phyloP scores from a whole-genome alignment of 305 asterid genomes.

The Fraxinus floribunda region DNA sequence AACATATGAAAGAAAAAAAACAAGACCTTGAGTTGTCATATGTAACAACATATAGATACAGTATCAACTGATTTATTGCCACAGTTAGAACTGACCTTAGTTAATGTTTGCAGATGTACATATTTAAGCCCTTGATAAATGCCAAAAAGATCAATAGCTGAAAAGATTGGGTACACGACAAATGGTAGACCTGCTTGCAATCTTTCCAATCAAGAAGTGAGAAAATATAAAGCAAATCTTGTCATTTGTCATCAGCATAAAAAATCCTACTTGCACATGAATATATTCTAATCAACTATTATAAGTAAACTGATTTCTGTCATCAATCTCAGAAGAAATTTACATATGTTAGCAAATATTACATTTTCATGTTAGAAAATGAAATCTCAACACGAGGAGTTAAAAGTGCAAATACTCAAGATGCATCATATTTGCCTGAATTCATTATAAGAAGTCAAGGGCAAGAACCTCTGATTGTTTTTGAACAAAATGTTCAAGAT shows the following conservation, averaged over 20 bases:
- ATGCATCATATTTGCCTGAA: neutral
- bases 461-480: slow-evolving; percentile 65
- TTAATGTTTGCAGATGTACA: slow-evolving; percentile 90
- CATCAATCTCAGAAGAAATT: slow-evolving; percentile 8
- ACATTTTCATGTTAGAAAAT: neutral
- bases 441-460: slow-evolving; percentile 5
- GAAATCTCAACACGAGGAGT: neutral
- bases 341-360: neutral
- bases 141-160: slow-evolving; percentile 77
- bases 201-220: slow-evolving; percentile 34
- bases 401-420: neutral
- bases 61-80: neutral
- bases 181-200: slow-evolving; percentile 76
- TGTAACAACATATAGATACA: neutral
- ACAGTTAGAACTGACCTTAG: slow-evolving; percentile 60
- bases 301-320: neutral
- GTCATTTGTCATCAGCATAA: slow-evolving; percentile 1
- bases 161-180: slow-evolving; percentile 74
- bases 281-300: neutral
- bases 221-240: slow-evolving; percentile 8
- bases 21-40: neutral
- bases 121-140: slow-evolving; percentile 88
- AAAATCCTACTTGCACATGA: neutral
- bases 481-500: slow-evolving; percentile 55
- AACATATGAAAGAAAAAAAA: neutral